These are phyloP conservation scores for Sugiyamaella xylanicola DNA, from an alignment of 1,139 yeast species.

Conservation along the genomic window DNA sequence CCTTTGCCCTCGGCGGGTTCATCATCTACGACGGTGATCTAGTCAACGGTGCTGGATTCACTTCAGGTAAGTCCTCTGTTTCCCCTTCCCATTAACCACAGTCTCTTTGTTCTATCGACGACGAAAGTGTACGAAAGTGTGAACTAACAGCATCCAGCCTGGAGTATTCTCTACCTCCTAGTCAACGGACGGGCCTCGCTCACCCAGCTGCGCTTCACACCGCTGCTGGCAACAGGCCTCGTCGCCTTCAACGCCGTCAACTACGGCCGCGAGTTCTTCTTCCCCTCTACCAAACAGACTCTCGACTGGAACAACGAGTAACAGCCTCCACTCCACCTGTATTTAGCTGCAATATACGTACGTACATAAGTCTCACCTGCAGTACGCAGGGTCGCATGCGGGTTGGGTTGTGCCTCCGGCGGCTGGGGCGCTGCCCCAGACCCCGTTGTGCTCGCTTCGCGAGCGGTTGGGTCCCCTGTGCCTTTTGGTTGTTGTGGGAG, in stretches of 20 bases:
- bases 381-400: neutral
- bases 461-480: no score
- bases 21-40: conserved; percentile 80
- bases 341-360: no score
- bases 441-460: neutral
- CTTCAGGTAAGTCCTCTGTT: conserved; percentile 44
- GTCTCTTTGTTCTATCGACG: neutral
- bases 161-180: conserved; percentile 77
- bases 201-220: conserved; percentile 52
- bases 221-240: conserved; percentile 58
- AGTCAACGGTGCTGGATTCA: conserved; percentile 83
- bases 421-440: neutral
- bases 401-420: neutral
- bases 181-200: conserved; percentile 71
- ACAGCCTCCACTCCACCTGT: no score
- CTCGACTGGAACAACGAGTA: conserved; percentile 2
- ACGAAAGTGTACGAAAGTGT: neutral
- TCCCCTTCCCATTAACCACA: neutral
- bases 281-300: conserved; percentile 31
- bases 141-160: conserved; percentile 49
- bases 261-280: conserved; percentile 70
- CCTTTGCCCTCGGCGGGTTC: conserved; percentile 77
- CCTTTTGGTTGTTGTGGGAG: no score
- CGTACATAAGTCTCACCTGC: no score
- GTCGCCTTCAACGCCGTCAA: conserved; percentile 65